These are phyloP conservation scores for Candida taoyuanica DNA, from an alignment of 805 yeast species.

Conservation along the genomic window DNA sequence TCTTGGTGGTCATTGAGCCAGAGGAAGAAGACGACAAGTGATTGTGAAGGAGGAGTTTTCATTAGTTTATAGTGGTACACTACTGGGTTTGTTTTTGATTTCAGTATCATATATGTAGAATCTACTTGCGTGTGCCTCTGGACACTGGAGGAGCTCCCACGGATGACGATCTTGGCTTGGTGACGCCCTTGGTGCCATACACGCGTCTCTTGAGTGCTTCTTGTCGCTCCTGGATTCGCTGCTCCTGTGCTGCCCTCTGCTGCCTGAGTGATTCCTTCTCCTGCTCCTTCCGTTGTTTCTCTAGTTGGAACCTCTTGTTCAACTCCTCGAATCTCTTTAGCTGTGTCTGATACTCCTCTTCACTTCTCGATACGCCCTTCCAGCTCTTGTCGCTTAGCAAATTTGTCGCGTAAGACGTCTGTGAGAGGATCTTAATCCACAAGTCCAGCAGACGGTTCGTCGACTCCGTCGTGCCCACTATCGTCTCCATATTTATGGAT, in stretches of 20 bases:
- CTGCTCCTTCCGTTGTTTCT: constrained; percentile 24
- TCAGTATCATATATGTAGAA: no score
- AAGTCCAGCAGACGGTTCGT: constrained; percentile 49
- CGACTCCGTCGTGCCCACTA: constrained; percentile 36
- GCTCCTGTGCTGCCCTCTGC: constrained; percentile 18
- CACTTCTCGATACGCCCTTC: constrained; percentile 30
- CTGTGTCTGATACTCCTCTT: constrained; percentile 22
- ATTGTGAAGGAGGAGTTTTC: no score
- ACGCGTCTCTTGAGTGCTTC: constrained; percentile 27
- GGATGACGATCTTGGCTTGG: no score
- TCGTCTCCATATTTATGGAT: constrained; percentile 14
- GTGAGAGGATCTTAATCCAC: constrained; percentile 60
- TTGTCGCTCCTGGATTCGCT: constrained; percentile 23
- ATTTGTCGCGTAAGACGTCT: constrained; percentile 50
- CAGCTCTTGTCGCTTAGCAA: constrained; percentile 40
- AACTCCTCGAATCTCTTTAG: constrained; percentile 27
- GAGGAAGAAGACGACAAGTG: constrained; percentile 15
- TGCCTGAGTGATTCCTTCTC: constrained; percentile 21
- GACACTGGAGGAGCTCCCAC: no score
- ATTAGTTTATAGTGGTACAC: no score
- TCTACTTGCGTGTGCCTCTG: no score
- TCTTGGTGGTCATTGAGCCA: constrained; percentile 56
- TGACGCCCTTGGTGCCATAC: constrained; percentile 22
- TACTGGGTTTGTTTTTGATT: no score
- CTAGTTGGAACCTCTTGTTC: constrained; percentile 23